These are phyloP conservation scores for Buddleja alternifolia DNA, from an alignment of 257 asterid species.

Conservation along the genomic window DNA sequence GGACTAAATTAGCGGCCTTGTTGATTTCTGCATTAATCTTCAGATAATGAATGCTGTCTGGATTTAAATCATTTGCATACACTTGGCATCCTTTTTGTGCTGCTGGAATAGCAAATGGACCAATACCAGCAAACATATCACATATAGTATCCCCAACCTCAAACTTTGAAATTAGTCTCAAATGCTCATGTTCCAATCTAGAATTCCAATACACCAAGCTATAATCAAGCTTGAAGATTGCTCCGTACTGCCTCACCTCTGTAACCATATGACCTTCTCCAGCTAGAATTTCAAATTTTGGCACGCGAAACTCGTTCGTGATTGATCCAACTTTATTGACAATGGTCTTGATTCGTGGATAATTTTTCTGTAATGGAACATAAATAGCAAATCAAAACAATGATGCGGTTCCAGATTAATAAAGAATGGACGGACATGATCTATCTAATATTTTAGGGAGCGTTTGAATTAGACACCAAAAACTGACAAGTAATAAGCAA, in stretches of 20 bases:
- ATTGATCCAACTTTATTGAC: conserved; percentile 92
- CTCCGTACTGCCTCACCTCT: conserved; percentile 86
- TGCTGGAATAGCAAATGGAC: conserved; percentile 96
- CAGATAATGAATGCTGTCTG: conserved; percentile 78
- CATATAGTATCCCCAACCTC: conserved; percentile 71
- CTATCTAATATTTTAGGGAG: too few species aligned
- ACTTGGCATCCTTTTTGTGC: conserved; percentile 93
- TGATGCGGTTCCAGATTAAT: too few species aligned
- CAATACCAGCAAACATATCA: conserved; percentile 96
- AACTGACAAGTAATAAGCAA: too few species aligned
- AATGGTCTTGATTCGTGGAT: conserved; percentile 86
- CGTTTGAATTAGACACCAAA: too few species aligned
- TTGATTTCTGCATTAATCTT: conserved; percentile 79
- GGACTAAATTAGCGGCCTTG: conserved; percentile 75
- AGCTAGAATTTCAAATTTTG: conserved; percentile 86
- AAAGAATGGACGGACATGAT: too few species aligned
- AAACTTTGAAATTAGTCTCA: conserved; percentile 75
- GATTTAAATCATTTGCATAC: conserved; percentile 90
- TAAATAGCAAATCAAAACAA: conserved; percentile 3
- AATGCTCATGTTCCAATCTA: conserved; percentile 93
- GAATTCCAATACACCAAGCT: conserved; percentile 97
- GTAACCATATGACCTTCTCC: conserved; percentile 88
- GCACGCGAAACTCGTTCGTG: conserved; percentile 90
- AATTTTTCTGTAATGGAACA: conserved; percentile 66
- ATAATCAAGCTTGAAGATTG: conserved; percentile 93